A percentile compares a stretch with the other conserved stretches of the same genome.
These are phyloP conservation scores for Dipodascopsis uninucleata DNA, from an alignment of 805 yeast genomes.

Conservation along the genomic window DNA sequence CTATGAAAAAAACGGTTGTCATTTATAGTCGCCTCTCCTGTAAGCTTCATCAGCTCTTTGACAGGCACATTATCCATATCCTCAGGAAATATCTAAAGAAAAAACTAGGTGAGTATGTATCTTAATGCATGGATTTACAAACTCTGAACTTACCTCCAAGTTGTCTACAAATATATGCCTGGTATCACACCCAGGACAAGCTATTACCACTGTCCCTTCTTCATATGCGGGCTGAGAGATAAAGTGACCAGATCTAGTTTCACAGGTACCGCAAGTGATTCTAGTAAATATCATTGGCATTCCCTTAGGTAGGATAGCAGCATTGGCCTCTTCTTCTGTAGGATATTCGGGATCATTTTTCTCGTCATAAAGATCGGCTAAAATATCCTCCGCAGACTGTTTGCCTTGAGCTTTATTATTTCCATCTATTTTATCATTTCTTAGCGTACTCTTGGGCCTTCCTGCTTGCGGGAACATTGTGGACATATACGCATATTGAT, in stretches of 20 bases:
- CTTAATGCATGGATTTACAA: too few relatives aligned
- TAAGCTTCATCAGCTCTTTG: conserved; percentile 7
- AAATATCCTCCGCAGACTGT: too few relatives aligned
- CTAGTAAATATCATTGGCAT: conserved; percentile 7
- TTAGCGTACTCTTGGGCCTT: too few relatives aligned
- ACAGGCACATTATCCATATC: conserved; percentile 4
- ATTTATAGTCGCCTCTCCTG: conserved; percentile 5
- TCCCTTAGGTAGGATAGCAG: conserved; percentile 13
- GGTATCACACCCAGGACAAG: conserved; percentile 12
- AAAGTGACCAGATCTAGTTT: conserved; percentile 17
- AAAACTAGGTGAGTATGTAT: too few relatives aligned
- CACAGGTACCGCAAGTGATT: conserved; percentile 11
- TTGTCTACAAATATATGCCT: conserved; percentile 16
- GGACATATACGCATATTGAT: too few relatives aligned
- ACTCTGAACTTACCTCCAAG: conserved; percentile 8
- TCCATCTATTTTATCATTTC: too few relatives aligned
- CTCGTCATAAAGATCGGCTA: not conserved
- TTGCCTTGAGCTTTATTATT: too few relatives aligned
- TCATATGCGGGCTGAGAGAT: conserved; percentile 18
- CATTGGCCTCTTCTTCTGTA: conserved; percentile 17
- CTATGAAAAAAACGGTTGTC: conserved; percentile 14
- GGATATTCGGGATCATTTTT: conserved; percentile 20
- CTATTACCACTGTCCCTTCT: conserved; percentile 15
- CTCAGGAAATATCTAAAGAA: conserved; percentile 8
- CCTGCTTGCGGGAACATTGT: too few relatives aligned